Evolutionary conservation across 768 basidiomycete genomes (phyloP).

Genomic region (Dacryopinax primogenitus): DNA sequence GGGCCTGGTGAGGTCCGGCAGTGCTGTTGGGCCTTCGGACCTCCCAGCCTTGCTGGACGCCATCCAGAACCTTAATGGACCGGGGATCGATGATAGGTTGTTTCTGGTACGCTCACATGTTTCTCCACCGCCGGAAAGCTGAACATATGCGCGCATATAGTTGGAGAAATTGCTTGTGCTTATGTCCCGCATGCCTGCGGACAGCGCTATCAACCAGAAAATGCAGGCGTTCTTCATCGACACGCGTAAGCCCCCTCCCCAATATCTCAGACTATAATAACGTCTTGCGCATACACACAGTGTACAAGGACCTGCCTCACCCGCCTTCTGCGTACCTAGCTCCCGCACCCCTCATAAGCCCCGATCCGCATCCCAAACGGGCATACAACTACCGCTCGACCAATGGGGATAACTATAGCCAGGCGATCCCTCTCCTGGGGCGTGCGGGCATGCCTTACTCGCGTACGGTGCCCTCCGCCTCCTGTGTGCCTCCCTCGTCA

Average conservation of each 20-base stretch:
- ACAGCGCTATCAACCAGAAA: constrained; percentile 24
- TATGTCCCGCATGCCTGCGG: constrained; percentile 42
- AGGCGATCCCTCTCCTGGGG: constrained; percentile 42
- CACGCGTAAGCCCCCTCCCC: constrained; percentile 36
- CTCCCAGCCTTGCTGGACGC: constrained; percentile 29
- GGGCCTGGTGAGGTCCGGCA: neutral
- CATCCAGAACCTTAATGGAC: constrained; percentile 32
- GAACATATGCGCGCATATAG: neutral
- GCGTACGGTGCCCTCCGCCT: constrained; percentile 37
- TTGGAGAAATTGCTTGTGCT: constrained; percentile 49
- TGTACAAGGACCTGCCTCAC: constrained; percentile 66
- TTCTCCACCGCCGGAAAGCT: neutral
- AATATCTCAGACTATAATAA: neutral
- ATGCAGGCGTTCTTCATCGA: constrained; percentile 42
- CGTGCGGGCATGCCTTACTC: constrained; percentile 51
- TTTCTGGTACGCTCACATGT: constrained; percentile 33
- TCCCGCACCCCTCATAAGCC: neutral
- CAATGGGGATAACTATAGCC: constrained; percentile 51
- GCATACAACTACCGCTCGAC: constrained; percentile 45
- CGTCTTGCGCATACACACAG: neutral
- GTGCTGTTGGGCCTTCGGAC: neutral
- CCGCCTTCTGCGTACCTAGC: constrained; percentile 61
- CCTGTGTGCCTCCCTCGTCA: constrained; percentile 30
- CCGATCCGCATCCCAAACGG: constrained; percentile 17
- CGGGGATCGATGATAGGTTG: constrained; percentile 45